These are phyloP conservation scores for Phaeophleospora eucalypticola DNA, from an alignment of 2,329 filamentous ascomycete species.

Conservation along the genomic window DNA sequence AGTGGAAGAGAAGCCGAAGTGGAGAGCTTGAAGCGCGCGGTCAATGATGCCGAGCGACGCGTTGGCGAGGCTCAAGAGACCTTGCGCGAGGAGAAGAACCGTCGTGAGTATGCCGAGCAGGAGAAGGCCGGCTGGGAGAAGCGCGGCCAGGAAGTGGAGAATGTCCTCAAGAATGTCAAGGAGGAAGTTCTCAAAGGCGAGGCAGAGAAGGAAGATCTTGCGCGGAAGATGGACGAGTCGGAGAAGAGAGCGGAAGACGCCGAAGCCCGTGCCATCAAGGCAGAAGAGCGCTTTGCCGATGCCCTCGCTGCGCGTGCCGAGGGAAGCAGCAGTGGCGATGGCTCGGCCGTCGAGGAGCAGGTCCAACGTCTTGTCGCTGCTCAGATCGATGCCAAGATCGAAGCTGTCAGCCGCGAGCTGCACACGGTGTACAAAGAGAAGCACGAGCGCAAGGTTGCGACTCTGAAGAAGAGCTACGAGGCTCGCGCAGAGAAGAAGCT, in stretches of 20 bases:
- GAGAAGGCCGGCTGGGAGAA: slow-evolving; percentile 82
- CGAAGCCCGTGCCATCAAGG: slow-evolving; percentile 71
- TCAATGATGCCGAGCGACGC: slow-evolving; percentile 85
- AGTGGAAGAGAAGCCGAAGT: slow-evolving; percentile 93
- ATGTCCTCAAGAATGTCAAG: slow-evolving; percentile 71
- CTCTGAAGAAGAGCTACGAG: slow-evolving; percentile 78
- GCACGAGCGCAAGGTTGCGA: slow-evolving; percentile 92
- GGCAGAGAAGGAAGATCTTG: slow-evolving; percentile 74
- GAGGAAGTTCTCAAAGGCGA: slow-evolving; percentile 75
- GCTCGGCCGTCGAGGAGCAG: slow-evolving; percentile 40
- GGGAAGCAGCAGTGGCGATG: slow-evolving; percentile 21
- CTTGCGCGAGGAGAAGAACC: slow-evolving; percentile 69
- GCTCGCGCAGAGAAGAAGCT: slow-evolving; percentile 85
- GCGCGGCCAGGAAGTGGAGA: slow-evolving; percentile 80
- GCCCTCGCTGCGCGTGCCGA: slow-evolving; percentile 42
- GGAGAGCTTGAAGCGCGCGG: slow-evolving; percentile 76
- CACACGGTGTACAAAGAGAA: slow-evolving; percentile 94
- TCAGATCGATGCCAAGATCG: slow-evolving; percentile 88
- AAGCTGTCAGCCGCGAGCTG: slow-evolving; percentile 67
- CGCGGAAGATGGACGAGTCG: slow-evolving; percentile 69
- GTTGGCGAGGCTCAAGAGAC: slow-evolving; percentile 82
- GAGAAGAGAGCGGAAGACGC: slow-evolving; percentile 70
- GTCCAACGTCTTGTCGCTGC: slow-evolving; percentile 46
- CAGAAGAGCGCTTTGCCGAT: slow-evolving; percentile 59
- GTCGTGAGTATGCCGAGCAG: slow-evolving; percentile 66